Base-by-base conservation (phyloP, 495 filamentous ascomycete species). In the Copromyces sp. region DNA sequence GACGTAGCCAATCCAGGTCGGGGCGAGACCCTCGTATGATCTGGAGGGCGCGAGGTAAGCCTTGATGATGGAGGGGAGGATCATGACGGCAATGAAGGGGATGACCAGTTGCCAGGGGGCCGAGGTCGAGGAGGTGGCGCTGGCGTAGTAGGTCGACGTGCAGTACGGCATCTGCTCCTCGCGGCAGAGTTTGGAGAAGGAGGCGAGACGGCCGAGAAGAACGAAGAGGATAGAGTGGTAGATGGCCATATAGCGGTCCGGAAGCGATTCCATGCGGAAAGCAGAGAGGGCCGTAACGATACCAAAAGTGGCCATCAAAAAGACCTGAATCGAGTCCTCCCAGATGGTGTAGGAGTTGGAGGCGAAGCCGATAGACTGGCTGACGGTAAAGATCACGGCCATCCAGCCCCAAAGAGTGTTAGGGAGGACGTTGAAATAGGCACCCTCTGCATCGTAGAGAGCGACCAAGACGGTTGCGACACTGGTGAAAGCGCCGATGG, bases 81-180 rank as follows among this genome's bases (percentile, higher is more conserved):
- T 77, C 38, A 95, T 80, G 17, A 90, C 89, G 29, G 95, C 84
- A 29, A 88, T 73, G 74, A 95, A 91, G 8, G 95, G 93, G 70
- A 98, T 91, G 16, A 84, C 77, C 5, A 98, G 84, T 79, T 97
- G 94, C 94, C 95, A 98, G 5, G 90, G 89, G 2, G 95, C 93
- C 2, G 95, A 98, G 37, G 94, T 97, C 0, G 95, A 98, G 1
- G 94, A 97, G 8, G 89, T 93, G 11, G 91, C 89, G 0, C 94
- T 97, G 24, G 95, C 89, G 79, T 98, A 98, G 83, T 97, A 99
- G 9, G 95, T 98, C 0, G 94, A 97, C 44, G 88, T 89, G 85
- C 95, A 99, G 83, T 91, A 93, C 1, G 96, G 95, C 93, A 98
- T 97, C 81, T 98, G 95, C 80, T 99, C 95, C 79, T 99, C 95